Percentiles rank a stretch among this genome's conserved stretches.
Evolutionary conservation across 2,329 filamentous ascomycete species (phyloP).

Genomic region (Fusarium sp.): DNA sequence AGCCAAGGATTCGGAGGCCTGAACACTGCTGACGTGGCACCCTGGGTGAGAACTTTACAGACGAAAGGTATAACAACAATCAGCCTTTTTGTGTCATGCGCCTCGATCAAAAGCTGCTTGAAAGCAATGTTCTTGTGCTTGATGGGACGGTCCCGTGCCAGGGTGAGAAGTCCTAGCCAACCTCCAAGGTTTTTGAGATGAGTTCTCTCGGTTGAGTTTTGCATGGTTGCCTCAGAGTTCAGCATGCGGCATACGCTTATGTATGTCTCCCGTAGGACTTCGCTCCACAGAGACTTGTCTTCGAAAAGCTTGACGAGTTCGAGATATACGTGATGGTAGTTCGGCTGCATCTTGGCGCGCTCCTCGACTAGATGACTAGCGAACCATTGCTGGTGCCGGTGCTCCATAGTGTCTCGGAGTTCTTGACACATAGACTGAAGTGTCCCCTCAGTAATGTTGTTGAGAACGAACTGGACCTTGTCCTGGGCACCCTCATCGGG

Average conservation of each 20-base stretch:
- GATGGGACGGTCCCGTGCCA: slow-evolving; percentile 95
- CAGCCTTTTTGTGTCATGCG: slow-evolving; percentile 91
- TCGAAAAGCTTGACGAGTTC: slow-evolving; percentile 89
- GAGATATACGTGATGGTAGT: slow-evolving; percentile 94
- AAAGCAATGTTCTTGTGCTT: slow-evolving; percentile 98
- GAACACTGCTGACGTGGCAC: slow-evolving; percentile 88
- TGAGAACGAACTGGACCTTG: slow-evolving; percentile 94
- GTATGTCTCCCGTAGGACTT: slow-evolving; percentile 95
- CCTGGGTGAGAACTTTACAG: slow-evolving; percentile 93
- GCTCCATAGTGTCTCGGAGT: slow-evolving; percentile 82
- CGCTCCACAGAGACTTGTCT: slow-evolving; percentile 83
- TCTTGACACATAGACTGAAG: slow-evolving; percentile 87
- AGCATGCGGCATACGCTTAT: slow-evolving; percentile 87
- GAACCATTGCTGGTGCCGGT: slow-evolving; percentile 95
- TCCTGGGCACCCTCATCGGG: slow-evolving; percentile 89
- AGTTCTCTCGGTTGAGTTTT: slow-evolving; percentile 85
- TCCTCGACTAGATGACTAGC: slow-evolving; percentile 95
- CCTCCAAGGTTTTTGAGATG: slow-evolving; percentile 94
- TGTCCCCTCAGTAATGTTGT: slow-evolving; percentile 95
- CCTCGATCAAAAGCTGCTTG: slow-evolving; percentile 94
- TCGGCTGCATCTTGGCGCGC: slow-evolving; percentile 96
- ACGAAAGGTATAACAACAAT: slow-evolving; percentile 97
- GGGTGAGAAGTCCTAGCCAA: slow-evolving; percentile 93
- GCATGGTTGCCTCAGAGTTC: slow-evolving; percentile 90
- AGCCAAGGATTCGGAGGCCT: slow-evolving; percentile 96